Conservation (phyloP, 2,329 filamentous ascomycete genomes). For the Ascochyta pisi region DNA sequence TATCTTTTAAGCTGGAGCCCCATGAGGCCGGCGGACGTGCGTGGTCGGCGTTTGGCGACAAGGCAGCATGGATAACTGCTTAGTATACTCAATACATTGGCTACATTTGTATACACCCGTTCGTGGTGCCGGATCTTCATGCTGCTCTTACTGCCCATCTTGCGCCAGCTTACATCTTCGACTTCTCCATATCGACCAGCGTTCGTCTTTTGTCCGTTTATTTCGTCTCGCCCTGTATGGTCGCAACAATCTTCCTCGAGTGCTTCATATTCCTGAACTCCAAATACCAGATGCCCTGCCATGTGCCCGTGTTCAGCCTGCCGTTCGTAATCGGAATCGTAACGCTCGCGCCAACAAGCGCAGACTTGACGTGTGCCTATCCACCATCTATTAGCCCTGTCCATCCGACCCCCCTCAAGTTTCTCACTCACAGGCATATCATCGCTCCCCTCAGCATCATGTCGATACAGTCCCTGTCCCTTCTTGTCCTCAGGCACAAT, state of each 20-base stretch:
- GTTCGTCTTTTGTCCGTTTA: conserved; percentile 24
- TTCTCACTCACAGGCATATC: conserved; percentile 80
- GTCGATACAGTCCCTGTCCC: conserved; percentile 71
- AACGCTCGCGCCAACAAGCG: conserved; percentile 85
- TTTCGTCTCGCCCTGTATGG: conserved; percentile 84
- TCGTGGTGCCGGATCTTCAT: neutral
- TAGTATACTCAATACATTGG: neutral
- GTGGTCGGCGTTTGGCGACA: neutral
- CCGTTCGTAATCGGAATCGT: conserved; percentile 92
- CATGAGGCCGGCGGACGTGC: too few relatives aligned
- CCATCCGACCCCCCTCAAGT: neutral
- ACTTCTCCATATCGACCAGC: neutral
- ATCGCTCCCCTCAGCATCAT: conserved; percentile 84
- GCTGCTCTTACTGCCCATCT: neutral
- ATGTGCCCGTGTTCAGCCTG: conserved; percentile 72
- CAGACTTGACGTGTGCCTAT: conserved; percentile 90
- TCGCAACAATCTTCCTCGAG: conserved; percentile 82
- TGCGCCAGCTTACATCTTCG: neutral
- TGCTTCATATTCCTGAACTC: conserved; percentile 84
- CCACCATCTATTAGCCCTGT: neutral
- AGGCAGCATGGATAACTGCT: neutral
- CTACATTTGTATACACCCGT: neutral
- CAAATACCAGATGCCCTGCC: conserved; percentile 94
- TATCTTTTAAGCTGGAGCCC: neutral
- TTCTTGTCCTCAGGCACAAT: conserved; percentile 80